Percentiles rank a stretch among this genome's conserved stretches.
phyloP scores from a whole-genome alignment of 2,329 filamentous ascomycete genomes.

The Phialophora chinensis region DNA sequence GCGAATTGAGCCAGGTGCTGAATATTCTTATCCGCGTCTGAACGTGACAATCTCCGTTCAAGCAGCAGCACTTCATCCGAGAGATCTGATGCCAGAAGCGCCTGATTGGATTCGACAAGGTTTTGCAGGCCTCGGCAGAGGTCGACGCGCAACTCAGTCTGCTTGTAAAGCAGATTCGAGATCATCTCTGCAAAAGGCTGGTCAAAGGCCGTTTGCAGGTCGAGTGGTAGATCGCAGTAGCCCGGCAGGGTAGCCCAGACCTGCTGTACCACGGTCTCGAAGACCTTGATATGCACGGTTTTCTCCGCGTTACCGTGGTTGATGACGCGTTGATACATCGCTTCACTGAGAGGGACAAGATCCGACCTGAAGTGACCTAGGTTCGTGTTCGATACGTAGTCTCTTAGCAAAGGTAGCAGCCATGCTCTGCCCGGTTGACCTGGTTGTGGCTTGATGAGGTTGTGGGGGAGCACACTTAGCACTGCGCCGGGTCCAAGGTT shows the following conservation, averaged over 20 bases:
- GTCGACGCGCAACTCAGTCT: conserved; percentile 83
- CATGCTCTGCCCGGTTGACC: conserved; percentile 87
- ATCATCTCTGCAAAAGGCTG: conserved; percentile 87
- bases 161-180: conserved; percentile 89
- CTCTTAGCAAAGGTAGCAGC: conserved; percentile 89
- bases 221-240: conserved; percentile 90
- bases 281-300: conserved; percentile 96
- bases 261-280: conserved; percentile 93
- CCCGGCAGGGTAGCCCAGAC: conserved; percentile 93
- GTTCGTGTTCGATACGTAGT: conserved; percentile 86
- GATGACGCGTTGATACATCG: conserved; percentile 85
- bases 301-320: conserved; percentile 83
- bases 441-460: conserved; percentile 76
- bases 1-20: conserved; percentile 79
- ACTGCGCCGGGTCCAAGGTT: conserved; percentile 90
- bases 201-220: conserved; percentile 77
- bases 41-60: conserved; percentile 78
- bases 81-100: conserved; percentile 71
- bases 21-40: conserved; percentile 77
- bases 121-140: conserved; percentile 86
- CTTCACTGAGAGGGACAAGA: conserved; percentile 86
- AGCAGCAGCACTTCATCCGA: conserved; percentile 75
- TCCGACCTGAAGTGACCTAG: conserved; percentile 83
- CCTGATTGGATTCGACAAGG: conserved; percentile 89
- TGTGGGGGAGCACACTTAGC: conserved; percentile 81